These are phyloP conservation scores for Suillus cothurnatus DNA, from an alignment of 768 basidiomycete species.

Conservation along the genomic window DNA sequence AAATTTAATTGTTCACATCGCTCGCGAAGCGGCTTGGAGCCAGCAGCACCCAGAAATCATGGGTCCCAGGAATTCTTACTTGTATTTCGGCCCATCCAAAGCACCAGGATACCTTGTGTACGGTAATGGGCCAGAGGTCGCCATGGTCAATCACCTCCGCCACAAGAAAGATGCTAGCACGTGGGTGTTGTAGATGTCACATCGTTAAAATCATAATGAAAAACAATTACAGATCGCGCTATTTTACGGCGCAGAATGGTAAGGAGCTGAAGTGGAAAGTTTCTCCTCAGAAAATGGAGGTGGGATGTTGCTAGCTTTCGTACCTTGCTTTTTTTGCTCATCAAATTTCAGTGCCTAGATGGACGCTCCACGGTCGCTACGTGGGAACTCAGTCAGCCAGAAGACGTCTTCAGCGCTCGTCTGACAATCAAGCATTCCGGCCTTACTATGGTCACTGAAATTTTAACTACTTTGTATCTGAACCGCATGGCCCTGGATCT, in stretches of 20 bases:
- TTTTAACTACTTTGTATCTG: slow-evolving; percentile 72
- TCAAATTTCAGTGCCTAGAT: slow-evolving; percentile 56
- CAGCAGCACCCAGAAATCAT: slow-evolving; percentile 69
- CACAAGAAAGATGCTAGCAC: slow-evolving; percentile 63
- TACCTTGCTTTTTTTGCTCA: slow-evolving; percentile 6
- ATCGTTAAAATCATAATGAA: neutral
- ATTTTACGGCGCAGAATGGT: slow-evolving; percentile 72
- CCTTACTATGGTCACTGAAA: slow-evolving; percentile 70
- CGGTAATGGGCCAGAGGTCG: slow-evolving; percentile 58
- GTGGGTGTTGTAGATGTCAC: slow-evolving; percentile 44
- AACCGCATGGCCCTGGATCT: slow-evolving; percentile 70
- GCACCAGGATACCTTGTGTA: slow-evolving; percentile 67
- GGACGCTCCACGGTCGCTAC: slow-evolving; percentile 60
- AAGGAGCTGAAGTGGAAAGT: slow-evolving; percentile 79
- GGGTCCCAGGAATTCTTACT: slow-evolving; percentile 78
- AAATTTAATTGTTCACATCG: slow-evolving; percentile 64
- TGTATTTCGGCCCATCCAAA: slow-evolving; percentile 72
- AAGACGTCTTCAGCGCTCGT: slow-evolving; percentile 58
- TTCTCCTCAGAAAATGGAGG: slow-evolving; percentile 66
- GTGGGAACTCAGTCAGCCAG: slow-evolving; percentile 65
- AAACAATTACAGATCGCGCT: slow-evolving; percentile 55
- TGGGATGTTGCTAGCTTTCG: slow-evolving; percentile 30
- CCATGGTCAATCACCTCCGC: slow-evolving; percentile 59
- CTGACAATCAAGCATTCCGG: slow-evolving; percentile 60
- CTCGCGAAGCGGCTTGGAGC: slow-evolving; percentile 67